These are phyloP conservation scores for Harringtonia aguacate DNA, from an alignment of 2,329 filamentous ascomycete genomes.

Conservation along the genomic window DNA sequence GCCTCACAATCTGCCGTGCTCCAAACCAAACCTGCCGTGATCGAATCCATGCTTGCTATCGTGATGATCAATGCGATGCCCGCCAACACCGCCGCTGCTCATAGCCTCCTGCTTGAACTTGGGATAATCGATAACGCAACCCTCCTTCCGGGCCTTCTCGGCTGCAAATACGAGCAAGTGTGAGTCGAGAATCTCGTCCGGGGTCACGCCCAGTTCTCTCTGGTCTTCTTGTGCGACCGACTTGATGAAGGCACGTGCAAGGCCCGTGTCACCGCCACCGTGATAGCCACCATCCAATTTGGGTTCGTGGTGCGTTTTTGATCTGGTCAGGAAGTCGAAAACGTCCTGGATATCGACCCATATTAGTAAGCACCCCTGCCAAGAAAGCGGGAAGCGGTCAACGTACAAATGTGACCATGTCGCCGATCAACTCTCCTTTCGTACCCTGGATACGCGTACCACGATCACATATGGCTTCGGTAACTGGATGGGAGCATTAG, in stretches of 20 bases:
- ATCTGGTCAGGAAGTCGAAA: background rate
- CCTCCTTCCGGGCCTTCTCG: constrained; percentile 59
- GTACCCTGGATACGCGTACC: background rate
- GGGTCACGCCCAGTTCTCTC: constrained; percentile 63
- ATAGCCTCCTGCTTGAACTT: constrained; percentile 1
- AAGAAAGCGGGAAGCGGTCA: background rate
- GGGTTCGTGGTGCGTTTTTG: background rate
- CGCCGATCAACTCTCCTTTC: background rate
- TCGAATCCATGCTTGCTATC: too few relatives aligned
- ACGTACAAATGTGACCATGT: constrained; percentile 1
- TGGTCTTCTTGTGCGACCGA: constrained; percentile 62
- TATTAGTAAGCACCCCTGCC: too few relatives aligned
- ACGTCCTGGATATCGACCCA: background rate
- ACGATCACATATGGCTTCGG: background rate
- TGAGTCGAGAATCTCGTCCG: constrained; percentile 80
- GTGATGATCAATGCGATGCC: too few relatives aligned
- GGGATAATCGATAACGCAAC: background rate
- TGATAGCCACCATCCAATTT: background rate
- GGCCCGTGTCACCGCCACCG: background rate
- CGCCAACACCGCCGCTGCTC: too few relatives aligned
- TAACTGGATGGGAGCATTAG: background rate
- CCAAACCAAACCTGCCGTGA: too few relatives aligned
- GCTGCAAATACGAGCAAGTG: constrained; percentile 92
- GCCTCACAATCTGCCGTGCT: too few relatives aligned
- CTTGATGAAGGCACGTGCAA: constrained; percentile 17